Evolutionary conservation across 768 basidiomycete genomes (phyloP).

Genomic region (Xerocomellus amylosporus): DNA sequence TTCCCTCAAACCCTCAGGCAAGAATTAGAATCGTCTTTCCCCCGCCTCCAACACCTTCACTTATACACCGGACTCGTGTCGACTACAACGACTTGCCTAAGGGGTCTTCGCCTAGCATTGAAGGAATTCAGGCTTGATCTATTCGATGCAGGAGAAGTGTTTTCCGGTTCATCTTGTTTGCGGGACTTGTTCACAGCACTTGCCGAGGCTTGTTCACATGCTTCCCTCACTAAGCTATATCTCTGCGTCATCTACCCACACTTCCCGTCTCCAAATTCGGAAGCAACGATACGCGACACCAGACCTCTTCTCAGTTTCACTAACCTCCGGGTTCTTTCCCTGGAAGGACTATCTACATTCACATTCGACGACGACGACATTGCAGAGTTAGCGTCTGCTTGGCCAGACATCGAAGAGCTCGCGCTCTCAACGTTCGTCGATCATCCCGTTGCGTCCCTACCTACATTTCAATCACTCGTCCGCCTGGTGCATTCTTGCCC

Average conservation of each 20-base stretch:
- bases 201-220: constrained; percentile 10
- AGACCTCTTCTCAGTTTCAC: constrained; percentile 15
- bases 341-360: constrained; percentile 18
- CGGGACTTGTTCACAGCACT: constrained; percentile 13
- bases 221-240: constrained; percentile 7
- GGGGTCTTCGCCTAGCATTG: constrained; percentile 7
- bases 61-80: constrained; percentile 18
- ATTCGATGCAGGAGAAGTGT: constrained; percentile 16
- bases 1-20: constrained; percentile 1
- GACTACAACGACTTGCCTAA: constrained; percentile 5
- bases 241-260: constrained; percentile 17
- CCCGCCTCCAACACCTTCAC: constrained; percentile 17
- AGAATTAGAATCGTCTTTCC: constrained; percentile 1
- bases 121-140: constrained; percentile 22
- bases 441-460: constrained; percentile 13
- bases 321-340: constrained; percentile 9
- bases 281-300: constrained; percentile 7
- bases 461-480: constrained; percentile 20
- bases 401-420: constrained; percentile 24
- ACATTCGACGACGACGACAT: constrained; percentile 18
- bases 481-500: constrained; percentile 13
- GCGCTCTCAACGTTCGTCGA: constrained; percentile 17
- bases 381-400: constrained; percentile 11
- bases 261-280: neutral
- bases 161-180: constrained; percentile 3